Evolutionary conservation across 805 yeast species (phyloP), one percentile per base, ranked within the genome.

Genomic region (Lipomyces lipofer): DNA sequence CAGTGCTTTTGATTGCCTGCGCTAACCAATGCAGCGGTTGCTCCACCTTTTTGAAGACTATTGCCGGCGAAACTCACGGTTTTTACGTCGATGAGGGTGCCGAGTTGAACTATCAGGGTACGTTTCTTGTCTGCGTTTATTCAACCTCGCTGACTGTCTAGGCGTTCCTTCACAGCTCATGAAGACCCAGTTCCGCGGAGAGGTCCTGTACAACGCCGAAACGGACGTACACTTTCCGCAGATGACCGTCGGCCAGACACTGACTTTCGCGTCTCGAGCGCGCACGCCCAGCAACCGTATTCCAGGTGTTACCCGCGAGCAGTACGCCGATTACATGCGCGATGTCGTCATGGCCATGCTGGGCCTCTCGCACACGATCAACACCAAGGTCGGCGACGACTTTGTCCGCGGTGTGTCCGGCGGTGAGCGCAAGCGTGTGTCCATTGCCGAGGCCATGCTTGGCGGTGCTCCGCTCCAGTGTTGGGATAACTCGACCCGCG

Each of bases 401-500:
- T 73, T 69, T 48, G 75, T 81, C 17, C 74, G 84, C 64, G 86
- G 86, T 64, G 80, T 78, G 47, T 77, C 81, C 35, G 83, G 83
- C 55, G 82, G 83, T 68, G 83, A 79, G 63, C 68, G 82, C 56
- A 79, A 79, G 67, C 73, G 83, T 64, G 82, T 79, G 21, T 75
- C 81, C 15, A 76, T 79, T 58, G 80, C 80, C 32, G 83, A 79
- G 63, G 78, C 73, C 19, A 68, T 78, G 9, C 69, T 77, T 40
- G 67, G 72, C 46, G 76, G 78, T 42, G 76, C 80, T 25, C 68
- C 71, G 43, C 51, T 80, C 39, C 82, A 80, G 64, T 78, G 82
- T 69, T 80, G 84, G 84, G 84, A 83, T 75, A 83, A 83, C 66
- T 79, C 86, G 12, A 83, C 87, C 21, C 79, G 88, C 74, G 88